phyloP scores from a whole-genome alignment of 2,329 filamentous ascomycete genomes.

The Annulohypoxylon truncatum region DNA sequence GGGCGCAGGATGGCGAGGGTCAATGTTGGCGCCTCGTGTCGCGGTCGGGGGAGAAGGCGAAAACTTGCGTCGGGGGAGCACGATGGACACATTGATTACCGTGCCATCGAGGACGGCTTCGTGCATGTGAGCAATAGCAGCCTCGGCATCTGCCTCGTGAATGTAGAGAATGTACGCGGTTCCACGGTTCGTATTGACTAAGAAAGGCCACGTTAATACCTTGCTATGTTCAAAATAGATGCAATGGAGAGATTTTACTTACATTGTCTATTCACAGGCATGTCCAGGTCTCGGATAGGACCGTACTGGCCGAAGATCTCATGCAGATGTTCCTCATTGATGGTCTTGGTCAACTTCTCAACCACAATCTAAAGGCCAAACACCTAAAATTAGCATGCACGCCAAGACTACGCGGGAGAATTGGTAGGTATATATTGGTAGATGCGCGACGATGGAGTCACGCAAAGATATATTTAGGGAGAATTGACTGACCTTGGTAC shows the following conservation, averaged over 20 bases:
- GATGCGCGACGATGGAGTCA: conserved; percentile 9
- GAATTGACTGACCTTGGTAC: conserved; percentile 47
- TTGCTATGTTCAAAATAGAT: background rate
- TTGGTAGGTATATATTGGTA: too few species aligned
- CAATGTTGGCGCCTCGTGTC: conserved; percentile 70
- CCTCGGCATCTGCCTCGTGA: conserved; percentile 81
- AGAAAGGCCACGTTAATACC: conserved; percentile 32
- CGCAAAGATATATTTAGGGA: background rate
- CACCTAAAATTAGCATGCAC: conserved; percentile 9
- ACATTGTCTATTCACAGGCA: conserved; percentile 91
- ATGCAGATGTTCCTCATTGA: conserved; percentile 85
- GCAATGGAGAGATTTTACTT: conserved; percentile 37
- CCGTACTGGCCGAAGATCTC: conserved; percentile 96
- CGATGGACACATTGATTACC: conserved; percentile 86
- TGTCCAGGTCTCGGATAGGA: conserved; percentile 84
- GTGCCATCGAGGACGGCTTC: conserved; percentile 93
- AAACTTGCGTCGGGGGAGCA: conserved; percentile 84
- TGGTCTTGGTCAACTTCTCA: conserved; percentile 94
- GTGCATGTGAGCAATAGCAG: conserved; percentile 95
- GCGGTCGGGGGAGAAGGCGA: conserved; percentile 81
- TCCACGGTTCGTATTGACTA: conserved; percentile 89
- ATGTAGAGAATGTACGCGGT: conserved; percentile 92
- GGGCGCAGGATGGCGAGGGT: conserved; percentile 62
- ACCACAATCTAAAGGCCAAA: conserved; percentile 80
- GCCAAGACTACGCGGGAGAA: background rate